Percentiles rank a stretch among this genome's conserved stretches.
Evolutionary conservation across 441 rosid species (phyloP).

Genomic region (Viola pubescens): DNA sequence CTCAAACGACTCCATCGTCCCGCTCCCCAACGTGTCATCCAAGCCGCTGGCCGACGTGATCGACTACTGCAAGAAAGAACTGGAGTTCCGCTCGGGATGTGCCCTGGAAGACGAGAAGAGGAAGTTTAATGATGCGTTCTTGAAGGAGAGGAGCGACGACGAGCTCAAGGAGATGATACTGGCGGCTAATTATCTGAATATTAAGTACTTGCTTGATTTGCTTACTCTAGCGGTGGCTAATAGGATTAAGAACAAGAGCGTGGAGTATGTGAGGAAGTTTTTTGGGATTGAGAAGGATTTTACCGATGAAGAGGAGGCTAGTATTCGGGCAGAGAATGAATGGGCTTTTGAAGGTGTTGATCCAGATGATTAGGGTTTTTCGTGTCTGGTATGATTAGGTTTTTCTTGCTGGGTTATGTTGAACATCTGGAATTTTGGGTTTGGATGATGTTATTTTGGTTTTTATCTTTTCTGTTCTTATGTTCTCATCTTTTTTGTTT

Average conservation of each 20-base stretch:
- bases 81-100: neutral
- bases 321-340: constrained; percentile 20
- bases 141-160: constrained; percentile 9
- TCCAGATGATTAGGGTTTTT: constrained; percentile 10
- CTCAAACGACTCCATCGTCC: constrained; percentile 6
- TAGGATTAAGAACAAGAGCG: constrained; percentile 31
- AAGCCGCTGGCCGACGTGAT: constrained; percentile 16
- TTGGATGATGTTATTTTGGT: no score
- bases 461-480: no score
- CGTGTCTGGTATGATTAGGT: no score
- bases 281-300: constrained; percentile 34
- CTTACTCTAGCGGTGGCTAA: constrained; percentile 27
- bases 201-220: constrained; percentile 27
- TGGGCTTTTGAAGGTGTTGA: constrained; percentile 42
- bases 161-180: constrained; percentile 26
- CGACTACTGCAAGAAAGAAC: constrained; percentile 19
- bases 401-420: no score
- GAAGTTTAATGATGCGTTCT: constrained; percentile 14
- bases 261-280: constrained; percentile 28
- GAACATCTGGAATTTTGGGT: neutral
- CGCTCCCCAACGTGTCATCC: constrained; percentile 29
- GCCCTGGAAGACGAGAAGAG: constrained; percentile 1
- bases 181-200: constrained; percentile 36
- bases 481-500: no score
- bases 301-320: constrained; percentile 37